Evolutionary conservation across 2,329 filamentous ascomycete species (phyloP).

Genomic region (Arachnomyces sp.): DNA sequence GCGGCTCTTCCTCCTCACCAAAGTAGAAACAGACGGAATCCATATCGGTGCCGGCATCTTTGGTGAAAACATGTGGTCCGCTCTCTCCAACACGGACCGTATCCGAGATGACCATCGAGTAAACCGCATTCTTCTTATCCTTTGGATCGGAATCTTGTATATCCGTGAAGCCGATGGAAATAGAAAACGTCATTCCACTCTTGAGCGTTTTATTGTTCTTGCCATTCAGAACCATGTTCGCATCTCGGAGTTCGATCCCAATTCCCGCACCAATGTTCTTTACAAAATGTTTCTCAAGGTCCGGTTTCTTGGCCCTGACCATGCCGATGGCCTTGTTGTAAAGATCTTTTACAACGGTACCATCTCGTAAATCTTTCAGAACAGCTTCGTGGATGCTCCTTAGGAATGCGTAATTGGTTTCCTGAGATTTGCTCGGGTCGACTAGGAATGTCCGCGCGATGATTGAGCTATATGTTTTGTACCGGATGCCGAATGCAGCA

Average conservation of each 20-base stretch:
- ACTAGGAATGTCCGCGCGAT: slow-evolving; percentile 93
- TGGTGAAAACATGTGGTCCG: slow-evolving; percentile 74
- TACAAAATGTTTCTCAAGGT: slow-evolving; percentile 87
- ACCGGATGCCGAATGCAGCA: slow-evolving; percentile 81
- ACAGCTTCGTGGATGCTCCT: slow-evolving; percentile 78
- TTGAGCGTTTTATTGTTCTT: slow-evolving; percentile 79
- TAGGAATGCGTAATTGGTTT: slow-evolving; percentile 86
- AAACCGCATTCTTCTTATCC: slow-evolving; percentile 80
- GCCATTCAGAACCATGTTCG: slow-evolving; percentile 71
- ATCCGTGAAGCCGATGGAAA: slow-evolving; percentile 84
- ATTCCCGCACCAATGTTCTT: slow-evolving; percentile 89
- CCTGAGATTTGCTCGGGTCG: slow-evolving; percentile 92
- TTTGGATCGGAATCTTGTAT: slow-evolving; percentile 79
- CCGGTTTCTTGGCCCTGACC: slow-evolving; percentile 83
- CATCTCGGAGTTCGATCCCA: slow-evolving; percentile 82
- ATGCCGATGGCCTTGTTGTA: slow-evolving; percentile 77
- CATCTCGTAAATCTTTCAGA: slow-evolving; percentile 82
- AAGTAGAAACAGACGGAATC: slow-evolving; percentile 98
- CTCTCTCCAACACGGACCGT: slow-evolving; percentile 74
- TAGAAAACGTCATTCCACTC: slow-evolving; percentile 92
- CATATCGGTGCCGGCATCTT: slow-evolving; percentile 80
- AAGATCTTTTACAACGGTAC: slow-evolving; percentile 76
- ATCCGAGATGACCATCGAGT: slow-evolving; percentile 84
- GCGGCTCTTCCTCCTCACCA: slow-evolving; percentile 81
- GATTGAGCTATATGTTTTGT: slow-evolving; percentile 90